A percentile compares a stretch with the other conserved stretches of the same genome.
These are phyloP conservation scores for Dioscorea dumetorum DNA, from an alignment of 106 monocot genomes.

Conservation along the genomic window DNA sequence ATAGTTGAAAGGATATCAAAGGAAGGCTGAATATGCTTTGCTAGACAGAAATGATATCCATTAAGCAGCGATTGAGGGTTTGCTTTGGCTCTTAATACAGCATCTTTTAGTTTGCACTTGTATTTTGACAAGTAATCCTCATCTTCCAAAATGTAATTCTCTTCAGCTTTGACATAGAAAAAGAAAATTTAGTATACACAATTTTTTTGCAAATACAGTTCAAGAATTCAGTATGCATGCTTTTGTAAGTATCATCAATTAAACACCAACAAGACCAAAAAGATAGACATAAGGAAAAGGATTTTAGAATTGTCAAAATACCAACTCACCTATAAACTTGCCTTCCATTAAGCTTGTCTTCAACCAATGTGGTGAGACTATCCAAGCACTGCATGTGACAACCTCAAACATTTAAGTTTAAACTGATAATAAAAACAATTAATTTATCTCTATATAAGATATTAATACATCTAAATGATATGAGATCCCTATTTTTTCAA, in stretches of 20 bases:
- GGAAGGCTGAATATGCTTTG: constrained; percentile 72
- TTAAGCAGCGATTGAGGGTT: constrained; percentile 46
- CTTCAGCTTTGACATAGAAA: constrained; percentile 35
- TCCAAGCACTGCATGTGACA: constrained; percentile 53
- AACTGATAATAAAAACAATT: too few relatives aligned
- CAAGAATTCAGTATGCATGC: neutral
- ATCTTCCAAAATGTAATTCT: constrained; percentile 54
- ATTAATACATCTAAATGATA: too few relatives aligned
- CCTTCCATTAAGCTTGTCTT: constrained; percentile 60
- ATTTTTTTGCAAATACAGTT: neutral
- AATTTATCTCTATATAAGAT: too few relatives aligned
- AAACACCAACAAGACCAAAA: neutral
- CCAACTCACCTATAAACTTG: constrained; percentile 51
- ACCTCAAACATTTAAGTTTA: neutral
- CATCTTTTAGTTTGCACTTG: constrained; percentile 49
- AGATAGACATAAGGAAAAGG: too few relatives aligned
- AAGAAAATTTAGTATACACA: neutral
- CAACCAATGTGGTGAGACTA: constrained; percentile 70
- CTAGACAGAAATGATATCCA: constrained; percentile 54
- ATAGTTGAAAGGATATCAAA: constrained; percentile 36
- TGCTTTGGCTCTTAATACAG: constrained; percentile 48
- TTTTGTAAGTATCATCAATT: neutral
- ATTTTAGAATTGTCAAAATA: neutral
- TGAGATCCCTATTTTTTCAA: too few relatives aligned
- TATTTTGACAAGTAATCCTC: constrained; percentile 54